Evolutionary conservation across 139 green algal genomes (phyloP).

Genomic region (Raphidocelis subcapitata): DNA sequence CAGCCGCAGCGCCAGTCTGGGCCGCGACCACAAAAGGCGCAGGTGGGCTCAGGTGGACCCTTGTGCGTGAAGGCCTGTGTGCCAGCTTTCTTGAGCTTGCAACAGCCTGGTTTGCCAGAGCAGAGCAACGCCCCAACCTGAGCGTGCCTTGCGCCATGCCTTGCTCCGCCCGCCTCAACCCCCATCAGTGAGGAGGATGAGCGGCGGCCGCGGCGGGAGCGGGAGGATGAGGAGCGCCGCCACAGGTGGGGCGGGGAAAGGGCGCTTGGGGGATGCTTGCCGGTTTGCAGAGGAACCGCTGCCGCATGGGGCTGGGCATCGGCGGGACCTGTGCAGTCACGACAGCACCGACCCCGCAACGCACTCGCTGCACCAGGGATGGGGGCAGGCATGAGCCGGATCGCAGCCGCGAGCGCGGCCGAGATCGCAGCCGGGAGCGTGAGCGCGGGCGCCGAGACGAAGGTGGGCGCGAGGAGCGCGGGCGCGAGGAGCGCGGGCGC

Average conservation of each 20-base stretch:
- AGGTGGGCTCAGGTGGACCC: neutral
- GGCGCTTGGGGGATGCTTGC: neutral
- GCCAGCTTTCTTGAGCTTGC: neutral
- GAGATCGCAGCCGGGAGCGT: neutral
- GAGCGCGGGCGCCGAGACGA: slow-evolving; percentile 2
- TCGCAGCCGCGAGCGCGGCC: slow-evolving; percentile 4
- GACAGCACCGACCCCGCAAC: neutral
- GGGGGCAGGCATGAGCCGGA: neutral
- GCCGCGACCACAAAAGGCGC: neutral
- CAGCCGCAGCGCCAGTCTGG: neutral
- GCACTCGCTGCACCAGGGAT: neutral
- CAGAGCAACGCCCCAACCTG: neutral
- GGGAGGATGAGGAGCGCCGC: slow-evolving; percentile 6
- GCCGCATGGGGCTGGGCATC: slow-evolving; percentile 4
- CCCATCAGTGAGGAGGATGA: neutral
- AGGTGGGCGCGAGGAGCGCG: too few relatives aligned
- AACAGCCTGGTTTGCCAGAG: neutral
- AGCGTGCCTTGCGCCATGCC: neutral
- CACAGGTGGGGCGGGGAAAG: slow-evolving; percentile 1
- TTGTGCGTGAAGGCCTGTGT: neutral
- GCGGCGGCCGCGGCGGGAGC: neutral
- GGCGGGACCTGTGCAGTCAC: neutral
- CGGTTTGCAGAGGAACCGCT: slow-evolving; percentile 14
- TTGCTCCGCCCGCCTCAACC: too few relatives aligned
- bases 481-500: too few relatives aligned